Base-by-base conservation (phyloP, 1,284 basidiomycete species). In the Ganoderma sinense region DNA sequence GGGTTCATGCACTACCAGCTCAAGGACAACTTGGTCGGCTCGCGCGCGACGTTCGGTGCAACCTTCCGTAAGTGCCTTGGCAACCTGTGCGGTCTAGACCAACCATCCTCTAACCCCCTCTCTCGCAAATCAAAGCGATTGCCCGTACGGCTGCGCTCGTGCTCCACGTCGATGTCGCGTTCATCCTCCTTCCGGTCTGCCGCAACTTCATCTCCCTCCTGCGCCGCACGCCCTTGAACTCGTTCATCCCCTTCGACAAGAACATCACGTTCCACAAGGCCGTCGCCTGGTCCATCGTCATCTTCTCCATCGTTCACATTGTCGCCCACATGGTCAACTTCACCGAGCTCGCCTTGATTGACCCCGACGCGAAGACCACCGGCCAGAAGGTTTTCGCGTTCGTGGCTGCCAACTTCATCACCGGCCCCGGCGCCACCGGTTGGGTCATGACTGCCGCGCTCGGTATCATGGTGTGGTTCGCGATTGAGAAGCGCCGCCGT, bases 181-280 rank as follows among this genome's bases (percentile, higher is more conserved):
- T 97, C 84, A 96, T 97, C 81, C 89, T 97, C 64, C 87, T 97
- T 36, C 96, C 96, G 40, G 89, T 97, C 78, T 97, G 96, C 86
- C 89, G 96, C 70, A 96, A 94, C 82, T 94, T 97, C 81, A 89
- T 97, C 79, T 96, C 95, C 14, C 76, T 96, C 51, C 85, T 97
- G 56, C 91, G 96, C 41, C 88, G 91, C 61, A 95, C 94, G 0
- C 88, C 94, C 1, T 84, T 97, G 65, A 95, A 95, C 82, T 86
- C 89, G 74, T 82, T 96, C 81, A 94, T 97, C 73, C 95, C 96
- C 33, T 95, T 96, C 78, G 94, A 96, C 85, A 93, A 94, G 84
- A 95, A 93, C 79, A 90, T 96, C 80, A 91, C 91, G 4, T 92
- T 96, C 81, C 95, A 97, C 85, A 96, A 95, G 78, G 90, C 92